Evolutionary conservation across 768 basidiomycete species (phyloP).

Genomic region (Calvatia gigantea): DNA sequence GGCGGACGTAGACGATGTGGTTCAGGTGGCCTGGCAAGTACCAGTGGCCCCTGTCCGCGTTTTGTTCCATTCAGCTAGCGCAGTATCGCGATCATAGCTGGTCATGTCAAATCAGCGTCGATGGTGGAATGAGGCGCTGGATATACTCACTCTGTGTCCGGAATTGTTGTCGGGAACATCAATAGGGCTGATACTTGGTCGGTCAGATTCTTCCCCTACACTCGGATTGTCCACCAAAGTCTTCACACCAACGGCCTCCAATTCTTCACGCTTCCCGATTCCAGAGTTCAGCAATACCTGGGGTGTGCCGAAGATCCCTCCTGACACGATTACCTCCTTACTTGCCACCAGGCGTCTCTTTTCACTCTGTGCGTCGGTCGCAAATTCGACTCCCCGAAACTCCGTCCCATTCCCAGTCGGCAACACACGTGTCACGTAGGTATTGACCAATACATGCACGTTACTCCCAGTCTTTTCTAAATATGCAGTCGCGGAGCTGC

Average conservation of each 20-base stretch:
- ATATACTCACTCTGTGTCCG: conserved; percentile 1
- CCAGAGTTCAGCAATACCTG: conserved; percentile 8
- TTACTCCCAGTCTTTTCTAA: conserved; percentile 13
- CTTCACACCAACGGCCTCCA: not conserved
- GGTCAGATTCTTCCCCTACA: conserved; percentile 5
- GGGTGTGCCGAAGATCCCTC: not conserved
- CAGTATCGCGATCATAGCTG: conserved; percentile 1
- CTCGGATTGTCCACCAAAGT: conserved; percentile 10
- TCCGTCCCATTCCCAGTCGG: conserved; percentile 12
- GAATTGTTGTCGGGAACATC: not conserved
- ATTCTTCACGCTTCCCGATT: not conserved
- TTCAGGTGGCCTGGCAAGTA: not conserved
- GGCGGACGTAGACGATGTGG: not conserved
- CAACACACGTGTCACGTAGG: conserved; percentile 12
- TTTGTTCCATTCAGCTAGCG: conserved; percentile 3
- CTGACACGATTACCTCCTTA: conserved; percentile 2
- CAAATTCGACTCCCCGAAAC: conserved; percentile 24
- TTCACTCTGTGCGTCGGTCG: not conserved
- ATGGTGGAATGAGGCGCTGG: no score
- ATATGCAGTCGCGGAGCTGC: conserved; percentile 26
- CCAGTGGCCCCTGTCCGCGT: not conserved
- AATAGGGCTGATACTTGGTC: not conserved
- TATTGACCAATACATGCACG: conserved; percentile 13
- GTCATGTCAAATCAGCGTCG: not conserved
- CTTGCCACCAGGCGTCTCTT: not conserved